Conservation (phyloP, 1,139 yeast species). For the Yamadazyma mexicana region DNA sequence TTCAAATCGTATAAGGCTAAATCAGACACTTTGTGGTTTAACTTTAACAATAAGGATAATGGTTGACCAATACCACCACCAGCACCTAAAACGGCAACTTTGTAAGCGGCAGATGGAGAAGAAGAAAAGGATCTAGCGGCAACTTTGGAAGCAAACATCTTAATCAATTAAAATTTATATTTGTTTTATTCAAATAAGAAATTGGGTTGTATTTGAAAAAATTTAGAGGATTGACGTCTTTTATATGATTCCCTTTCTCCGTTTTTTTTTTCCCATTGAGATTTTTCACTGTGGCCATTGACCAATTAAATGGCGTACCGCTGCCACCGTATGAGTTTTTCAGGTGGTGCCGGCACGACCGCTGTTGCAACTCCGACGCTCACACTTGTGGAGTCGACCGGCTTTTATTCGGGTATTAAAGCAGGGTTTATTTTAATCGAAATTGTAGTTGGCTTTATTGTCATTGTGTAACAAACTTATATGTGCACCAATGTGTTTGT, state of each 20-base stretch:
- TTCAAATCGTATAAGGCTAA: slow-evolving; percentile 85
- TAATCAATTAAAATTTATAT: neutral
- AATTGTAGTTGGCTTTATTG: neutral
- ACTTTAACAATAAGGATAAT: slow-evolving; percentile 77
- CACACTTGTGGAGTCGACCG: neutral
- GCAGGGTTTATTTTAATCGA: too few relatives aligned
- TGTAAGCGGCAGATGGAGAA: slow-evolving; percentile 61
- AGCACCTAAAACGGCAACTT: slow-evolving; percentile 76
- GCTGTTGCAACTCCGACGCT: neutral
- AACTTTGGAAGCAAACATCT: slow-evolving; percentile 44
- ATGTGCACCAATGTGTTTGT: too few relatives aligned
- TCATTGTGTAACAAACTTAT: neutral
- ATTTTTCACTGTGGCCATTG: slow-evolving; percentile 2
- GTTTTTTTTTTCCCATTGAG: neutral
- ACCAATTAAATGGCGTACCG: slow-evolving; percentile 1
- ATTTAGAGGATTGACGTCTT: slow-evolving; percentile 12
- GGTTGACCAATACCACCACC: slow-evolving; percentile 96
- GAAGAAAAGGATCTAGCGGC: slow-evolving; percentile 71
- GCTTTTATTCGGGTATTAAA: neutral
- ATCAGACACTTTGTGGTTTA: slow-evolving; percentile 58
- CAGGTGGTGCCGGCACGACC: neutral
- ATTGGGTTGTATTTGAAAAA: neutral
- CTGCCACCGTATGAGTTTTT: neutral
- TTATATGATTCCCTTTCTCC: slow-evolving; percentile 2
- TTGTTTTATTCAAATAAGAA: neutral